Base-by-base conservation (phyloP, 2,329 filamentous ascomycete genomes). In the Bipolaris gigantea region DNA sequence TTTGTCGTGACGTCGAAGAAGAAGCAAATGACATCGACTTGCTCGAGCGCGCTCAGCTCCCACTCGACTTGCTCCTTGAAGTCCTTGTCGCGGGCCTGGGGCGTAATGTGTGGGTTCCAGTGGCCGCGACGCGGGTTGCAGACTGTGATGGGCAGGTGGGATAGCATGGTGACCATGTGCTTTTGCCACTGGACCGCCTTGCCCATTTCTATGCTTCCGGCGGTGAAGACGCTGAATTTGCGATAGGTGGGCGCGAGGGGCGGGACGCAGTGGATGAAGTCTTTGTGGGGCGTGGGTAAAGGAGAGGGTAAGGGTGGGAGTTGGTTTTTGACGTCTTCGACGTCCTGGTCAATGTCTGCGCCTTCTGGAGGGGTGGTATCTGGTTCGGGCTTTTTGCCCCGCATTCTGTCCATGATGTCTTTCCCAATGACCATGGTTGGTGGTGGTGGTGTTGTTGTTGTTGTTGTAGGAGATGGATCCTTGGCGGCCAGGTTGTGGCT, bases 21-120 rank as follows among this genome's bases (percentile, higher is more conserved):
- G 49, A 88, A 75, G 21, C 81, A 80, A 6, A 87, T 73, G 5
- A 87, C 63, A 60, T 81, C 77, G 0, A 82, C 82, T 1, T 58
- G 56, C 13, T 83, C 79, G 58, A 84, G 80, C 69, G 78, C 83
- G 15, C 80, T 75, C 2, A 88, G 75, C 73, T 89, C 86, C 85
- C 86, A 88, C 27, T 78, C 70, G 0, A 84, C 78, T 66, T 89
- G 86, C 35, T 79, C 70, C 8, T 69, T 69, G 70, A 83, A 87
- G 0, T 73, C 76, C 2, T 59, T 56, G 53, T 79, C 56, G 30
- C 56, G 59, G n/a, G 50, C 59, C 11, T 56, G 79, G 48, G 85
- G 81, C 13, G 58, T 71, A 79, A 82, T 84, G 1, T 71, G 77
- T 8, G 68, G 64, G 62, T 85, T 79, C 86, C 85, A 88, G 64